phyloP scores from a whole-genome alignment of 106 monocot species.

The Acanthochlamys bracteata region DNA sequence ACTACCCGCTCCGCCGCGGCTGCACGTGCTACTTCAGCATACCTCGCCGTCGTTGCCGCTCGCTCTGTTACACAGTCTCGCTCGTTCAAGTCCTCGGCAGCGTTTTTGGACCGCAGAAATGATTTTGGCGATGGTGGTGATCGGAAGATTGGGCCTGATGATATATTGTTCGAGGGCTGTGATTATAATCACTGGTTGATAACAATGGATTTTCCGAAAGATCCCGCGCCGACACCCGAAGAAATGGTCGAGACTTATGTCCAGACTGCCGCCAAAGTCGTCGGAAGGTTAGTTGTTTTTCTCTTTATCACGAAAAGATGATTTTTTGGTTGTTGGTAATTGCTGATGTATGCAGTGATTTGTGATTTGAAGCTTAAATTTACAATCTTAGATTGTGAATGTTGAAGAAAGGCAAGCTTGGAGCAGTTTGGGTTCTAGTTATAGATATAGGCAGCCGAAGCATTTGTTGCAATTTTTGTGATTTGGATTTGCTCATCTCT shows the following conservation, averaged over 20 bases:
- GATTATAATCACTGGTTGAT: slow-evolving; percentile 35
- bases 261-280: slow-evolving; percentile 74
- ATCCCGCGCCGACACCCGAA: slow-evolving; percentile 65
- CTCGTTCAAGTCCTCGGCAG: slow-evolving; percentile 41
- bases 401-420: too few relatives aligned
- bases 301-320: slow-evolving; percentile 68
- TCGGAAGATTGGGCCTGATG: slow-evolving; percentile 53
- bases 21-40: not conserved
- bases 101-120: slow-evolving; percentile 11
- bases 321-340: slow-evolving; percentile 19
- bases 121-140: slow-evolving; percentile 20
- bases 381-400: too few relatives aligned
- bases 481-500: too few relatives aligned
- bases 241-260: slow-evolving; percentile 98
- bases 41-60: slow-evolving; percentile 1
- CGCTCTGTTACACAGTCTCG: not conserved
- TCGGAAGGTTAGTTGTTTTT: slow-evolving; percentile 58
- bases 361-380: too few relatives aligned
- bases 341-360: too few relatives aligned
- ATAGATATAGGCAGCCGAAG: too few relatives aligned
- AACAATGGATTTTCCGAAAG: slow-evolving; percentile 7
- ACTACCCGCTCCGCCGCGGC: not conserved
- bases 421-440: too few relatives aligned
- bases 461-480: too few relatives aligned
- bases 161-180: slow-evolving; percentile 90